Percentiles rank a stretch among this genome's conserved stretches.
Evolutionary conservation across 2,329 filamentous ascomycete genomes (phyloP).

Genomic region (Neonectria coccinea): DNA sequence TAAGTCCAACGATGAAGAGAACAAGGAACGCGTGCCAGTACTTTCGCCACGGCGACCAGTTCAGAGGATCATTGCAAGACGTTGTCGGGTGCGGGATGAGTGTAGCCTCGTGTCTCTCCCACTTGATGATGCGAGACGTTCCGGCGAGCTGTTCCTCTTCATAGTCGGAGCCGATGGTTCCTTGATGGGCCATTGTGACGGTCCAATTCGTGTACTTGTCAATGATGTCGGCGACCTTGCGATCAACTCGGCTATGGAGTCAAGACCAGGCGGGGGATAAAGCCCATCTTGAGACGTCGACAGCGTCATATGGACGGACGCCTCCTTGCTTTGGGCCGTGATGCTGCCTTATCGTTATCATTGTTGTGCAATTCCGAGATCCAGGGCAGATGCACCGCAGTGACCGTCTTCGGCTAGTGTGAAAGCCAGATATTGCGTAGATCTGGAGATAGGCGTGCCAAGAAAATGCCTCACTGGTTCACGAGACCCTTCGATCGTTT

Average conservation of each 20-base stretch:
- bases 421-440: background rate
- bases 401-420: constrained; percentile 1
- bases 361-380: background rate
- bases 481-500: background rate
- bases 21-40: constrained; percentile 26
- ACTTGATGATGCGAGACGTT: constrained; percentile 22
- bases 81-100: constrained; percentile 21
- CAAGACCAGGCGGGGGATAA: background rate
- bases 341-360: constrained; percentile 3
- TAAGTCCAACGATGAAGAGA: constrained; percentile 21
- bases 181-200: constrained; percentile 1
- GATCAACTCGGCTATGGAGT: background rate
- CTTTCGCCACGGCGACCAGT: constrained; percentile 24
- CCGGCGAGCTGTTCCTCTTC: constrained; percentile 20
- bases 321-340: background rate
- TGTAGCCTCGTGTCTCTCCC: constrained; percentile 14
- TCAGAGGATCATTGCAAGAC: constrained; percentile 25
- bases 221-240: background rate
- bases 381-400: background rate
- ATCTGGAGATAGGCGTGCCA: background rate
- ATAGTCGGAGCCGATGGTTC: background rate
- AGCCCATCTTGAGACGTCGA: background rate
- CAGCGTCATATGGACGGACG: background rate
- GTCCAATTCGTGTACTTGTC: background rate
- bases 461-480: constrained; percentile 11